phyloP scores from a whole-genome alignment of 1,284 basidiomycete species.

The Tilletia horrida region DNA sequence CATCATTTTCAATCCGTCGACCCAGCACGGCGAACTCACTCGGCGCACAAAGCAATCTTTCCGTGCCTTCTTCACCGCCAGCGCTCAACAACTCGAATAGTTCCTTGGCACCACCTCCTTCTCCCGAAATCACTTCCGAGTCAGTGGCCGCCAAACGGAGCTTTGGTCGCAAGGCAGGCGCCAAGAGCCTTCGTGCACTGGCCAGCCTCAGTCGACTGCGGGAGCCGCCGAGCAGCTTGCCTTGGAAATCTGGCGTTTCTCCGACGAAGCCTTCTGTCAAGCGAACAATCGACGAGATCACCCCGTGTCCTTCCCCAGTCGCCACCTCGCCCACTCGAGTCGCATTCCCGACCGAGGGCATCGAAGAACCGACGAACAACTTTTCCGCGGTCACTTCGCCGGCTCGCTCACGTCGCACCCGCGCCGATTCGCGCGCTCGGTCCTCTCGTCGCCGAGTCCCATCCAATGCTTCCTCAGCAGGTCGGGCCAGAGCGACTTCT shows the following conservation, averaged over 20 bases:
- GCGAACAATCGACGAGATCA: slow-evolving; percentile 3
- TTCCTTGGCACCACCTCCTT: not conserved
- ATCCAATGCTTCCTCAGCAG: slow-evolving; percentile 3
- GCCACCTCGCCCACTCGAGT: not conserved
- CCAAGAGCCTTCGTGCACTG: slow-evolving; percentile 14
- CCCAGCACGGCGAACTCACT: slow-evolving; percentile 1
- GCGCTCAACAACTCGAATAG: not conserved
- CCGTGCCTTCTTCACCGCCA: too few relatives aligned
- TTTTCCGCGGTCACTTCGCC: not conserved
- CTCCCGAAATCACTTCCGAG: not conserved
- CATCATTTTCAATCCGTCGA: not conserved
- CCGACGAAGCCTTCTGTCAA: slow-evolving; percentile 1
- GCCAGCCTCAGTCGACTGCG: slow-evolving; percentile 8
- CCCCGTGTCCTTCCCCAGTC: not conserved
- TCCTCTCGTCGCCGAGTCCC: slow-evolving; percentile 11
- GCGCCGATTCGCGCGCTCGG: not conserved
- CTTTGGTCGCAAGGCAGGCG: slow-evolving; percentile 7
- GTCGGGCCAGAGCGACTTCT: not conserved
- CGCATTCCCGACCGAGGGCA: not conserved
- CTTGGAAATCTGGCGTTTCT: not conserved
- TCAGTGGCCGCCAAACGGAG: not conserved
- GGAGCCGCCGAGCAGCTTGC: not conserved
- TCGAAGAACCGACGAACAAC: not conserved
- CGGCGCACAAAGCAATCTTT: not conserved
- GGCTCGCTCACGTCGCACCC: not conserved